Percentiles rank a stretch among this genome's conserved stretches.
Conservation (phyloP, 148 eudicot genomes). For the Camellia japonica region DNA sequence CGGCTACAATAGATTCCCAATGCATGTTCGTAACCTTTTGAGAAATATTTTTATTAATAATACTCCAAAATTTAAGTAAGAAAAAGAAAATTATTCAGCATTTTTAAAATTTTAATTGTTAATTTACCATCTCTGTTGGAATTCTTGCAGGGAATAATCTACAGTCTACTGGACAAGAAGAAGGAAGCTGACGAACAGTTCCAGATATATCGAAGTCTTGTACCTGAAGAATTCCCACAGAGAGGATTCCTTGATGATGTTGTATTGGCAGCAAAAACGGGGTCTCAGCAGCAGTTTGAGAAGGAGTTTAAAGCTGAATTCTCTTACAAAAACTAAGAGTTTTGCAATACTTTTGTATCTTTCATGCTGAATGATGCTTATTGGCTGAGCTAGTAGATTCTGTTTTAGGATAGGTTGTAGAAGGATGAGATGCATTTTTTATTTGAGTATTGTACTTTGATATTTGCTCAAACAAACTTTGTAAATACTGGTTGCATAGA, state of each 20-base stretch:
- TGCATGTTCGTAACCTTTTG: no score
- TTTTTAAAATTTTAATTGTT: not conserved
- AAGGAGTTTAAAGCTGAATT: slow-evolving; percentile 53
- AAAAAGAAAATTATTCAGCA: not conserved
- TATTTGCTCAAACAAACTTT: not conserved
- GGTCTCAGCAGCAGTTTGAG: slow-evolving; percentile 54
- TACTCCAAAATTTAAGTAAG: not conserved
- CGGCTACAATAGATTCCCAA: not conserved
- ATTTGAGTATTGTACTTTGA: not conserved
- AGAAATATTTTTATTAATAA: no score
- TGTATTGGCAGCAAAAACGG: slow-evolving; percentile 75
- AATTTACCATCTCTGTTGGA: not conserved
- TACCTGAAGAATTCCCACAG: slow-evolving; percentile 94
- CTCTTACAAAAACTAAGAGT: slow-evolving; percentile 27
- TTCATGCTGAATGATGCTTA: not conserved
- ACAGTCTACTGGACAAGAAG: slow-evolving; percentile 77
- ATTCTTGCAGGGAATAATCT: slow-evolving; percentile 71
- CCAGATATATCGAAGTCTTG: slow-evolving; percentile 68
- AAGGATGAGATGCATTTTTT: not conserved
- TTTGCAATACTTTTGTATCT: not conserved
- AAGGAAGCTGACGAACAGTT: slow-evolving; percentile 82
- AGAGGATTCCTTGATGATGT: slow-evolving; percentile 92
- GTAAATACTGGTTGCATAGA: not conserved
- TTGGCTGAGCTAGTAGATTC: not conserved
- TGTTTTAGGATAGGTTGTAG: not conserved